Base-by-base conservation (phyloP, 441 rosid genomes). In the Populus hybrid region DNA sequence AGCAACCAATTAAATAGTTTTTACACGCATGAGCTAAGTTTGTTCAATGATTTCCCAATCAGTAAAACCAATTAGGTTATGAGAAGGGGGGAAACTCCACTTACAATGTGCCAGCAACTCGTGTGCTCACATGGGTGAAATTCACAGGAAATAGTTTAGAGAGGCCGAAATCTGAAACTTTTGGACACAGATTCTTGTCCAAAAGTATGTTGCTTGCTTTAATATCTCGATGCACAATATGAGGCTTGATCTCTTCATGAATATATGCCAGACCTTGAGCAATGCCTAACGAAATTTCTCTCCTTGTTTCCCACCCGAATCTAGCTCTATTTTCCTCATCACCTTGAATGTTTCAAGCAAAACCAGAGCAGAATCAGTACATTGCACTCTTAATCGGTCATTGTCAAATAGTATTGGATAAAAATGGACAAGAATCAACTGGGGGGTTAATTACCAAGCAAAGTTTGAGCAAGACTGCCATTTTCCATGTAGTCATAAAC, bases 221-320 rank as follows among this genome's bases (percentile, higher is more conserved):
- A 26, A 95, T 79, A 80, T 93, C 96, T 26, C 94, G 78, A 72
- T 92, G 92, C 74, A 95, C 85, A 50, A 93, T 85, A 0, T 90
- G 92, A n/a, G 96, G 97, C 61, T 89, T 81, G 8, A 85, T 84
- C 81, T 86, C 87, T n/a, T 90, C 91, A 20, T 93, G 99, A 77
- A 95, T 83, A 81, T 91, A 84, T 74, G 93, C 91, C 30, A 95
- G 80, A 59, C 91, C 99, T 77, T 87, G 88, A 1, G 92, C 96
- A n/a, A 91, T 89, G 0, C 97, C 94, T 18, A 77, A 82, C 0
- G 93, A 89, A 26, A 95, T 89, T 20, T 87, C 88, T 86, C 88
- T 86, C 80, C 98, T 87, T 57, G 50, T 30, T 68, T 78, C 64
- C 92, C 88, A 87, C 6, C 69, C 76, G 3, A 87, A 82, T 18